phyloP scores from a whole-genome alignment of 208 protist genomes.

The Trichomonas vaginalis region DNA sequence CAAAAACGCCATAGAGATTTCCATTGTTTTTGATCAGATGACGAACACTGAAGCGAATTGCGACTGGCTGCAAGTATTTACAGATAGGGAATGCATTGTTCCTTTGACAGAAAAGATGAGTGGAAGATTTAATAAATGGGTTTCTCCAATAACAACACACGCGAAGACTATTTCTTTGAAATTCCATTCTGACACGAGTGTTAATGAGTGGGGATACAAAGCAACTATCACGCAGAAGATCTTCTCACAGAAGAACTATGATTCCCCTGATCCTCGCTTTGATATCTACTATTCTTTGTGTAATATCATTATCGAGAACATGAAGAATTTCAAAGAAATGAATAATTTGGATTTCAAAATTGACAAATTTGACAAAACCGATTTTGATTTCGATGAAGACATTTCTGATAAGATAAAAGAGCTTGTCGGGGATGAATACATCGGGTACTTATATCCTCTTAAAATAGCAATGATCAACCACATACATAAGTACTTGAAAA shows the following conservation, averaged over 20 bases:
- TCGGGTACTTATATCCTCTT: not conserved
- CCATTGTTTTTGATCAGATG: not conserved
- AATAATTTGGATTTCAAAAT: not conserved
- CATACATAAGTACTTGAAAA: not conserved
- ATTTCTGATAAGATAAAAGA: not conserved
- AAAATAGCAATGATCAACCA: not conserved
- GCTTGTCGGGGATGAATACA: not conserved
- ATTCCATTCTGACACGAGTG: not conserved
- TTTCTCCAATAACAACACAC: not conserved
- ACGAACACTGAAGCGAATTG: not conserved
- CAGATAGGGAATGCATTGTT: not conserved
- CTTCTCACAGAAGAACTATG: not conserved
- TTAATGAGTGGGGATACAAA: slow-evolving; percentile 3
- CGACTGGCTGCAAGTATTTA: not conserved
- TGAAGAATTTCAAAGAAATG: not conserved
- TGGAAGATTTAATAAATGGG: not conserved
- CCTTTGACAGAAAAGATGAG: not conserved
- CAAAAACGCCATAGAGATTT: not conserved
- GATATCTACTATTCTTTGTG: not conserved
- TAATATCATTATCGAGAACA: not conserved
- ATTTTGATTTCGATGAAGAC: not conserved
- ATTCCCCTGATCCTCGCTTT: not conserved
- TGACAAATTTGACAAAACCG: not conserved
- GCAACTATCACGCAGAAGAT: not conserved
- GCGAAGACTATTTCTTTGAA: not conserved